Conservation (phyloP, 192 early-diverging fungal genomes). For the Entomortierella lignicola region DNA sequence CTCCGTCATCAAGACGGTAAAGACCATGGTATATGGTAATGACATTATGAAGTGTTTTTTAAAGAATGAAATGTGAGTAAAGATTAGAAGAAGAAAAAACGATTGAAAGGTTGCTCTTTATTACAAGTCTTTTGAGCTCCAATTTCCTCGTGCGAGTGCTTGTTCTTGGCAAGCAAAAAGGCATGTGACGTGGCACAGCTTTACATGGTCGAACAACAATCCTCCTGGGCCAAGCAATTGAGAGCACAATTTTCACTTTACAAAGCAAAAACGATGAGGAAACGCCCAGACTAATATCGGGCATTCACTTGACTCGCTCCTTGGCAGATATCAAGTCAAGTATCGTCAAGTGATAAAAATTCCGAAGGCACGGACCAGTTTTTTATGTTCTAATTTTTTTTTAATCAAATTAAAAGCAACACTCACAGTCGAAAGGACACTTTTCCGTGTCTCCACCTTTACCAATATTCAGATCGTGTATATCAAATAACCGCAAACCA, state of each 20-base stretch:
- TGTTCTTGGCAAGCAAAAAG: too few species aligned
- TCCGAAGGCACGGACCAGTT: slow-evolving; percentile 6
- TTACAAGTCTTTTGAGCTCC: too few species aligned
- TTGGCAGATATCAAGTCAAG: too few species aligned
- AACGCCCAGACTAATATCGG: neutral
- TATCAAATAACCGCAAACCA: slow-evolving; percentile 57
- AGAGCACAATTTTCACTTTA: slow-evolving; percentile 13
- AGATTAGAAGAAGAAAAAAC: neutral
- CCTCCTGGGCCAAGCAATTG: slow-evolving; percentile 25
- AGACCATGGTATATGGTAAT: slow-evolving; percentile 61
- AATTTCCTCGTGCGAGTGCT: too few species aligned
- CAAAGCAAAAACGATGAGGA: neutral
- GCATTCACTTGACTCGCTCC: neutral
- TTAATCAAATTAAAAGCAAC: slow-evolving; percentile 54
- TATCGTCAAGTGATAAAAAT: neutral
- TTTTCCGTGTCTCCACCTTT: slow-evolving; percentile 58
- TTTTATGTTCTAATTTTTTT: slow-evolving; percentile 1
- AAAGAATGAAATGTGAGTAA: neutral
- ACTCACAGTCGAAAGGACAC: slow-evolving; percentile 65
- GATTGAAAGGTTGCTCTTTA: neutral
- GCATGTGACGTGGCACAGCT: slow-evolving; percentile 30
- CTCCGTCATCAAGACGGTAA: slow-evolving; percentile 58
- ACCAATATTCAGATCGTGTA: slow-evolving; percentile 58
- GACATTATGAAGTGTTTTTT: slow-evolving; percentile 36
- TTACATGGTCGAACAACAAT: neutral